phyloP scores from a whole-genome alignment of 2,329 filamentous ascomycete species.

The Fusarium temperatum region DNA sequence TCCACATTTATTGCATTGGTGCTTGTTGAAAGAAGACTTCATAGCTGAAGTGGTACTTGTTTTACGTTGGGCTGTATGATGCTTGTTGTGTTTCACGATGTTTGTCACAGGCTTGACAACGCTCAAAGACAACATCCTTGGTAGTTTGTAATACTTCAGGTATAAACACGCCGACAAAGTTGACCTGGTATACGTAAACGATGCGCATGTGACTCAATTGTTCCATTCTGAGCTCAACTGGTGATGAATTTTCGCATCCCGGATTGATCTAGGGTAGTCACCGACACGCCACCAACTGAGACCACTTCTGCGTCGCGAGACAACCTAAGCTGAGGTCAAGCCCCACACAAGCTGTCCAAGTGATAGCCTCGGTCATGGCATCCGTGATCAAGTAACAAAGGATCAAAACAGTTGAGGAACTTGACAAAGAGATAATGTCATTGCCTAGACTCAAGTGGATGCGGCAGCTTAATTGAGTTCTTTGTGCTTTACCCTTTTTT shows the following conservation, averaged over 20 bases:
- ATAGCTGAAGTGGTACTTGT: background rate
- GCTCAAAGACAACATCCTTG: background rate
- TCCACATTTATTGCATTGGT: constrained; percentile 15
- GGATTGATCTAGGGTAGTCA: constrained; percentile 26
- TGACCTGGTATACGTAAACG: background rate
- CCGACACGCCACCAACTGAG: constrained; percentile 33
- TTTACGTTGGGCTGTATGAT: background rate
- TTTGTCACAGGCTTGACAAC: background rate
- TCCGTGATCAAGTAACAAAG: constrained; percentile 3
- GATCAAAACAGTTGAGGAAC: background rate
- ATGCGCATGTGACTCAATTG: constrained; percentile 1
- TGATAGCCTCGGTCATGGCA: constrained; percentile 27
- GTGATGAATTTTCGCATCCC: background rate
- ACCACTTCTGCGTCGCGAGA: constrained; percentile 26
- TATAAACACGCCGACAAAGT: background rate
- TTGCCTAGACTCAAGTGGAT: background rate
- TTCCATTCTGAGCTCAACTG: background rate
- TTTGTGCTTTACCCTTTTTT: background rate
- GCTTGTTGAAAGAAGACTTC: too few relatives aligned
- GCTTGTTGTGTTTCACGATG: background rate
- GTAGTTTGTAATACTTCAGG: too few relatives aligned
- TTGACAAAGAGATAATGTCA: background rate
- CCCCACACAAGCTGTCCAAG: constrained; percentile 32
- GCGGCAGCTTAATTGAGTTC: background rate
- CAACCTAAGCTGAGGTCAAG: background rate